Conservation (phyloP, 805 yeast species). For the Kuraishia molischiana region DNA sequence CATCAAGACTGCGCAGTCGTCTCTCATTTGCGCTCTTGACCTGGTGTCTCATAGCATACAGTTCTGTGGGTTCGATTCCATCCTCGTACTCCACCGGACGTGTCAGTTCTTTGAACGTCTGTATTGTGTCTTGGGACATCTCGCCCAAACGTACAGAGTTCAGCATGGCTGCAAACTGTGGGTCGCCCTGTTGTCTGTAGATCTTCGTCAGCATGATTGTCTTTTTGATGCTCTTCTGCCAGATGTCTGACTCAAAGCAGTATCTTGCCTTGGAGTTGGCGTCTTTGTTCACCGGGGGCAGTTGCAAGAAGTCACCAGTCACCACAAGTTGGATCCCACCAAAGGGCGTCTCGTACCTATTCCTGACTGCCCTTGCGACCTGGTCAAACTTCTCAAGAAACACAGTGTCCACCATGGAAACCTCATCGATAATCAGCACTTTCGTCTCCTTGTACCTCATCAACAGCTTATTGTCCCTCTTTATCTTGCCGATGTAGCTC, state of each 20-base stretch:
- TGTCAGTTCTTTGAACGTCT: slow-evolving; percentile 40
- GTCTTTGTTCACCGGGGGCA: slow-evolving; percentile 58
- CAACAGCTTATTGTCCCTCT: slow-evolving; percentile 36
- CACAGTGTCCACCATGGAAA: slow-evolving; percentile 71
- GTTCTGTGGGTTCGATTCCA: slow-evolving; percentile 63
- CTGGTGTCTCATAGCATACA: slow-evolving; percentile 65
- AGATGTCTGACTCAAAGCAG: slow-evolving; percentile 57
- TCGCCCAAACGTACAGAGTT: slow-evolving; percentile 64
- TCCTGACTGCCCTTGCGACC: slow-evolving; percentile 45
- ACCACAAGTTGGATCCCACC: slow-evolving; percentile 74
- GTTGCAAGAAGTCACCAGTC: slow-evolving; percentile 76
- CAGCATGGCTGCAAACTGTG: slow-evolving; percentile 59
- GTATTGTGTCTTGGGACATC: slow-evolving; percentile 35
- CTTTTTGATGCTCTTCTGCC: slow-evolving; percentile 48
- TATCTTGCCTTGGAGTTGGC: slow-evolving; percentile 26
- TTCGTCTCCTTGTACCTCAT: slow-evolving; percentile 45
- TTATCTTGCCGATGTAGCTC: slow-evolving; percentile 39
- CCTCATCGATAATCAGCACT: slow-evolving; percentile 67
- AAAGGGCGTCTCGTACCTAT: slow-evolving; percentile 43
- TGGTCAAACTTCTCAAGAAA: slow-evolving; percentile 54
- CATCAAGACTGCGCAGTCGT: slow-evolving; percentile 36
- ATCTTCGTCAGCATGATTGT: slow-evolving; percentile 56
- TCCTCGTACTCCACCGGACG: slow-evolving; percentile 40
- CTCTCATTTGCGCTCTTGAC: slow-evolving; percentile 56
- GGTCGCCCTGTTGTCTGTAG: slow-evolving; percentile 71